A percentile compares a stretch with the other conserved stretches of the same genome.
phyloP scores from a whole-genome alignment of 805 yeast species.

The Ogataea pini region DNA sequence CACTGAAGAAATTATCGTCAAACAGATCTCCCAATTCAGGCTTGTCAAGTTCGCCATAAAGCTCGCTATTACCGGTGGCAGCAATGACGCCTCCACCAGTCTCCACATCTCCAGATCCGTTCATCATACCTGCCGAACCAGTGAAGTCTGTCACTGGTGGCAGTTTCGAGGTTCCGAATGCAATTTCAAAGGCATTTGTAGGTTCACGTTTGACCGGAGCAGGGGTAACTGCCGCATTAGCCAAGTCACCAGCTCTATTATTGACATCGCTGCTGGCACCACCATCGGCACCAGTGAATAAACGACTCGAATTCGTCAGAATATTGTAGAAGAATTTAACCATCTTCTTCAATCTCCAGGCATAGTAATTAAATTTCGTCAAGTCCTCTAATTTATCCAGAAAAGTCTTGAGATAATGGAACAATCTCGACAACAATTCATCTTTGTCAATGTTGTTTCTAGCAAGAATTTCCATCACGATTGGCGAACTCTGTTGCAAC shows the following conservation, averaged over 20 bases:
- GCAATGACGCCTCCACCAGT: not conserved
- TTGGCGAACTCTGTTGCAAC: constrained; percentile 40
- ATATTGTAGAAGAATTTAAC: constrained; percentile 41
- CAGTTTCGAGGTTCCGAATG: constrained; percentile 38
- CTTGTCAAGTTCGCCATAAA: constrained; percentile 11
- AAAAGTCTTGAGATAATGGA: constrained; percentile 37
- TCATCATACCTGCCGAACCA: not conserved
- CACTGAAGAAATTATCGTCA: constrained; percentile 36
- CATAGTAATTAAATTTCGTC: constrained; percentile 44
- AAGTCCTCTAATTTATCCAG: constrained; percentile 37
- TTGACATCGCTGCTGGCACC: not conserved
- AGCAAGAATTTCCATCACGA: constrained; percentile 35
- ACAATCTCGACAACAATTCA: constrained; percentile 35
- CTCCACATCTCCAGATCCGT: not conserved
- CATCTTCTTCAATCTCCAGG: constrained; percentile 46
- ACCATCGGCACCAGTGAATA: constrained; percentile 25
- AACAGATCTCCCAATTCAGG: constrained; percentile 31
- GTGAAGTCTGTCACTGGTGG: constrained; percentile 39
- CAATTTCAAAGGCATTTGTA: constrained; percentile 36
- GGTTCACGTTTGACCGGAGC: constrained; percentile 24
- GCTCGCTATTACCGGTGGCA: not conserved
- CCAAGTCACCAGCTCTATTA: no score
- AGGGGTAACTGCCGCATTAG: not conserved
- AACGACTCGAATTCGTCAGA: constrained; percentile 35
- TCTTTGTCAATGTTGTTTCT: constrained; percentile 37